Conservation (phyloP, 2,329 filamentous ascomycete species). For the Epichloe gansuensis region DNA sequence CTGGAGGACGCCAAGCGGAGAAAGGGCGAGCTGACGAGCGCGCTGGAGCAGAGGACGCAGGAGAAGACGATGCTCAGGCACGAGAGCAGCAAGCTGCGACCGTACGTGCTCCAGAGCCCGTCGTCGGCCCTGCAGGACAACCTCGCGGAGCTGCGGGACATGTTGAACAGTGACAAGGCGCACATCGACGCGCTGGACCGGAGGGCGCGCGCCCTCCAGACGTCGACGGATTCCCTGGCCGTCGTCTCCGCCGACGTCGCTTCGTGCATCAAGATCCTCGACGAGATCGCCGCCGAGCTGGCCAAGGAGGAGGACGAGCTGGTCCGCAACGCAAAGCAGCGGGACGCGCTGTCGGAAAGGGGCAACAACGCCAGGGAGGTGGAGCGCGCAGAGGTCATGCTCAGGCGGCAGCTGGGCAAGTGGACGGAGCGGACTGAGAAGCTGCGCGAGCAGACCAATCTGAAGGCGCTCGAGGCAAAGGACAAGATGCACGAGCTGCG, state of each 20-base stretch:
- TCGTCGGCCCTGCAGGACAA: conserved; percentile 69
- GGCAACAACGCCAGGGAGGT: conserved; percentile 86
- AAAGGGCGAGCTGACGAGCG: conserved; percentile 61
- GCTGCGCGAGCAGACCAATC: conserved; percentile 65
- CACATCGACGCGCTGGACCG: conserved; percentile 83
- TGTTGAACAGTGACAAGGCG: conserved; percentile 62
- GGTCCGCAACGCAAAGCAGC: conserved; percentile 64
- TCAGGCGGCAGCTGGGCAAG: conserved; percentile 73
- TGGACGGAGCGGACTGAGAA: conserved; percentile 81
- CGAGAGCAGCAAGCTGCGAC: conserved; percentile 78
- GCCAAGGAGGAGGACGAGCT: conserved; percentile 86
- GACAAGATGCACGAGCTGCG: conserved; percentile 84
- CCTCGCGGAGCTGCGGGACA: conserved; percentile 70
- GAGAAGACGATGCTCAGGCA: conserved; percentile 60
- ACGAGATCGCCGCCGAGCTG: conserved; percentile 76
- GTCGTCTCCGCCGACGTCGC: conserved; percentile 78
- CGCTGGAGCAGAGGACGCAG: conserved; percentile 60
- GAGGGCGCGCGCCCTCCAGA: conserved; percentile 79
- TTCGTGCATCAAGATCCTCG: conserved; percentile 76
- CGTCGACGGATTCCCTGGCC: conserved; percentile 78
- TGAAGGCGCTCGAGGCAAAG: conserved; percentile 71
- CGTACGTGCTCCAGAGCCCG: conserved; percentile 85
- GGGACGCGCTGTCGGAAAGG: conserved; percentile 76
- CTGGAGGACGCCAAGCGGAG: conserved; percentile 74
- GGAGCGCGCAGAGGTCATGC: conserved; percentile 72